These are phyloP conservation scores for Colletotrichum destructivum DNA, from an alignment of 2,329 filamentous ascomycete genomes.

Conservation along the genomic window DNA sequence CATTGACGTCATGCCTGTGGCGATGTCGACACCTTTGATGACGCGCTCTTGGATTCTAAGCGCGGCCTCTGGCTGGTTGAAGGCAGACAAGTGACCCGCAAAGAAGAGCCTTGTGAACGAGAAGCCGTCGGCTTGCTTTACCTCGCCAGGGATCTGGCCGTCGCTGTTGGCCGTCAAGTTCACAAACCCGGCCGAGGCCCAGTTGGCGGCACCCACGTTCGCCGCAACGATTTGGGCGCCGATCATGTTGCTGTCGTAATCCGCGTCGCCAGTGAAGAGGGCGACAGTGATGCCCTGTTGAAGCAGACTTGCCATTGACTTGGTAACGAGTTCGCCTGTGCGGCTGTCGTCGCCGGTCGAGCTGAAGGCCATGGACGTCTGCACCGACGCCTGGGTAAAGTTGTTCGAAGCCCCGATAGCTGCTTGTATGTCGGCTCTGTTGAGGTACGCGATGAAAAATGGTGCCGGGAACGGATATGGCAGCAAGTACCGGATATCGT, in stretches of 20 bases:
- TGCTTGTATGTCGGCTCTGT: constrained; percentile 24
- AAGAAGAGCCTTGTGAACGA: constrained; percentile 25
- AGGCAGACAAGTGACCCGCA: constrained; percentile 24
- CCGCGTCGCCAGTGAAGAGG: constrained; percentile 27
- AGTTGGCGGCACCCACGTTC: constrained; percentile 17
- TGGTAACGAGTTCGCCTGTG: constrained; percentile 11
- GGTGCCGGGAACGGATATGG: constrained; percentile 14
- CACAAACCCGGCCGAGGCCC: constrained; percentile 24
- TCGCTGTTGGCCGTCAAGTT: constrained; percentile 24
- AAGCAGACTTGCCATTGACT: constrained; percentile 9
- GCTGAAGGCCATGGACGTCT: constrained; percentile 9
- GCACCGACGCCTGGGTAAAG: constrained; percentile 18
- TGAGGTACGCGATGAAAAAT: constrained; percentile 24
- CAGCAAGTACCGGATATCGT: constrained; percentile 13
- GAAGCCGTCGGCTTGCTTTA: constrained; percentile 30
- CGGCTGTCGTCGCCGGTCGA: constrained; percentile 35
- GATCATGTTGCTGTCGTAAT: constrained; percentile 35
- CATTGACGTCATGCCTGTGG: constrained; percentile 20
- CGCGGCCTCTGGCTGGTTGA: constrained; percentile 28
- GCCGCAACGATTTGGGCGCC: constrained; percentile 18
- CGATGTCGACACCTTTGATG: constrained; percentile 32
- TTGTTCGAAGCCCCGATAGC: constrained; percentile 32
- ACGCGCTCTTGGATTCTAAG: constrained; percentile 25
- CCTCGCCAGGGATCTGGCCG: constrained; percentile 29
- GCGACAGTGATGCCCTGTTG: constrained; percentile 26